Conservation (phyloP, 106 monocot genomes). For the Apostasia shenzhenica region DNA sequence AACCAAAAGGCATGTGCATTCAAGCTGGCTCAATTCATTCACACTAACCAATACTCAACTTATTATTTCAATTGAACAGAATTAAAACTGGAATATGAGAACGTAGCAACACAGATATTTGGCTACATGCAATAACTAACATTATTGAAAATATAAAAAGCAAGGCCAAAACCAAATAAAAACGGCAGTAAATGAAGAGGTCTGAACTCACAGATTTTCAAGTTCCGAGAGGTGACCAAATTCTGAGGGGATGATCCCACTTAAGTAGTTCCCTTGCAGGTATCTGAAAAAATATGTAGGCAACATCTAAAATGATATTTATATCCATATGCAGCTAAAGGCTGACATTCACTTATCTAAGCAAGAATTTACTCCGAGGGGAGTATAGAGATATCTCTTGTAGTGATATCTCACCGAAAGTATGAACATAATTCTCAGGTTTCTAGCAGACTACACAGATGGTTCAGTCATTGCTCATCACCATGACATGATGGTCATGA, state of each 20-base stretch:
- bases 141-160: background rate
- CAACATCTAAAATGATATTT: background rate
- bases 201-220: slow-evolving; percentile 70
- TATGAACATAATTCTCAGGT: too few species aligned
- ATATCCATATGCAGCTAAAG: too few species aligned
- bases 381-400: too few species aligned
- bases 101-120: background rate
- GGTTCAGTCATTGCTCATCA: too few species aligned
- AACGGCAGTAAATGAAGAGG: background rate
- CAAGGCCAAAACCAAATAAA: background rate
- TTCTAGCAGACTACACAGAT: too few species aligned
- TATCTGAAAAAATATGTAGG: slow-evolving; percentile 37
- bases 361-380: too few species aligned
- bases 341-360: too few species aligned
- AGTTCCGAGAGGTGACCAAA: slow-evolving; percentile 68
- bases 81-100: background rate
- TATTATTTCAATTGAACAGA: background rate
- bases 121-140: background rate
- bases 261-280: slow-evolving; percentile 85
- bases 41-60: too few species aligned
- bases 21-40: too few species aligned
- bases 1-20: too few species aligned
- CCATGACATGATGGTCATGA: too few species aligned
- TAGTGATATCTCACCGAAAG: too few species aligned
- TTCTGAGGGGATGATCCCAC: slow-evolving; percentile 78